Base-by-base conservation (phyloP, 2,329 filamentous ascomycete genomes). In the Saccharata proteae region DNA sequence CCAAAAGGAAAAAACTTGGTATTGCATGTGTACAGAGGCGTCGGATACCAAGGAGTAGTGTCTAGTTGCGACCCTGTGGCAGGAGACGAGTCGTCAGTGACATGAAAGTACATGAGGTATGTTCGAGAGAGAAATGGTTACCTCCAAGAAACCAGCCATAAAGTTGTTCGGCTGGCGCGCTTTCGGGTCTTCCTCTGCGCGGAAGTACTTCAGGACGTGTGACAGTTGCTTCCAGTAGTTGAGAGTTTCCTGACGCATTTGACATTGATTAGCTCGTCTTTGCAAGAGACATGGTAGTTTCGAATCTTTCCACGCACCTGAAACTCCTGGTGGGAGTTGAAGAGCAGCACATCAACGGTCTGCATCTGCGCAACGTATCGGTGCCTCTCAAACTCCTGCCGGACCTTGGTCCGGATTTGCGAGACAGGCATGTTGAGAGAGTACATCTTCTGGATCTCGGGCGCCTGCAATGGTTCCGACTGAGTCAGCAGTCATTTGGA, bases 181-280 rank as follows among this genome's bases (percentile, higher is more conserved):
- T 44, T 67, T 83, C 57, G 67, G 80, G 57, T 74, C 83, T 67
- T 75, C 83, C 59, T 96, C 86, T 47, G 77, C 71, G 54, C 86
- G 77, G 71, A 96, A 98, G 62, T 93, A 98, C 49, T 90, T 85
- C 72, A 98, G 84, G 46, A 98, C 72, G 58, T 98, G 90, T 41
- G 81, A 81, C 40, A 86, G 70, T 62, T 98, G 90, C 64, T 94
- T 93, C 90, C 90, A 98, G 70, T 81, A 98, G 66, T 98, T 98
- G 69, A 98, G 75, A 32, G 82, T 98, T 70, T 98, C 90, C 86
- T 94, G 46, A n/a, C n/a, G n/a, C n/a, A n/a, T n/a, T n/a, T n/a
- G n/a, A n/a, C n/a, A n/a, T n/a, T 35, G 16, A 5, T 14, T 11
- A 27, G 30, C 23, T 30, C 33, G 26, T 30, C 24, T 31, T 34